Evolutionary conservation across 2,329 filamentous ascomycete genomes (phyloP).

Genomic region (Gnomoniopsis smithogilvyi): DNA sequence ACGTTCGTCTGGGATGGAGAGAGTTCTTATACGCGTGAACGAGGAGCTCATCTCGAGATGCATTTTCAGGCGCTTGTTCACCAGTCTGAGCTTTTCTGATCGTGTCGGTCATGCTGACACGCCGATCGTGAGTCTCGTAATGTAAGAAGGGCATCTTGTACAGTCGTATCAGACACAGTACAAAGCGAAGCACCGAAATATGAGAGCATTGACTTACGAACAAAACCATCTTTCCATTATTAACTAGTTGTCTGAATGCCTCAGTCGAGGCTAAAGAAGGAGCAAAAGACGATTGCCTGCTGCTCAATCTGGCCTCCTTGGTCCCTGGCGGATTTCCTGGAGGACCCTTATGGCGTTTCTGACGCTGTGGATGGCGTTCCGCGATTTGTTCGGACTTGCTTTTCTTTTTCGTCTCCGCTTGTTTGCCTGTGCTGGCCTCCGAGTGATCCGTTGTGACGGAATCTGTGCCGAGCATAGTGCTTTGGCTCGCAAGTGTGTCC

Average conservation of each 20-base stretch:
- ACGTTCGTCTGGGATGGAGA: slow-evolving; percentile 57
- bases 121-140: slow-evolving; percentile 56
- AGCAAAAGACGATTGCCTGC: slow-evolving; percentile 15
- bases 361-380: slow-evolving; percentile 32
- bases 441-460: slow-evolving; percentile 15
- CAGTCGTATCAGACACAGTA: neutral
- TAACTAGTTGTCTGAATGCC: slow-evolving; percentile 26
- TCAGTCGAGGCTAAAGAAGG: slow-evolving; percentile 24
- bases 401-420: slow-evolving; percentile 31
- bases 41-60: slow-evolving; percentile 40
- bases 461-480: neutral
- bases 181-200: too few species aligned
- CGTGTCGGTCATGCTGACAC: slow-evolving; percentile 54
- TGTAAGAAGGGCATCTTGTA: slow-evolving; percentile 63
- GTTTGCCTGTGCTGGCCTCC: slow-evolving; percentile 21
- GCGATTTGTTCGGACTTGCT: slow-evolving; percentile 32
- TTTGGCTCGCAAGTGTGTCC: neutral
- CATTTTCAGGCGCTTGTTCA: slow-evolving; percentile 25
- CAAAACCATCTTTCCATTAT: slow-evolving; percentile 29
- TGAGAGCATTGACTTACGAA: slow-evolving; percentile 28
- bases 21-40: slow-evolving; percentile 45
- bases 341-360: slow-evolving; percentile 30
- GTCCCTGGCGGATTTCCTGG: slow-evolving; percentile 33
- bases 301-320: slow-evolving; percentile 25
- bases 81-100: slow-evolving; percentile 34